phyloP scores from a whole-genome alignment of 2,329 filamentous ascomycete species.

The Epichloe coenophiala region DNA sequence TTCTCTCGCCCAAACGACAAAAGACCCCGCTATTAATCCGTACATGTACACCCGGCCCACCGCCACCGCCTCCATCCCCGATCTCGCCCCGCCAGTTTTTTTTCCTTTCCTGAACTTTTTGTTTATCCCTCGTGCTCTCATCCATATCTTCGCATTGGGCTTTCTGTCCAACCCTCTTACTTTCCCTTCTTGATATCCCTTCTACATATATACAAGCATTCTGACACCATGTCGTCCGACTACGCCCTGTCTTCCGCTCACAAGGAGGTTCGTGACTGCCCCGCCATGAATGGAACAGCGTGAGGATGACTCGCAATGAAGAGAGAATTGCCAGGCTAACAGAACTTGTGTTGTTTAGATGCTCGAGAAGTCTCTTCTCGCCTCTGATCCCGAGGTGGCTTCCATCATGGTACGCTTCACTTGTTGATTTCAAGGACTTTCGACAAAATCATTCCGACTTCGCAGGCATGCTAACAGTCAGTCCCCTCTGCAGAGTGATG shows the following conservation, averaged over 20 bases:
- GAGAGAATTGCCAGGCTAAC: neutral
- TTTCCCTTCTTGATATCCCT: constrained; percentile 2
- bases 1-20: neutral
- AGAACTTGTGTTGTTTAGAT: constrained; percentile 41
- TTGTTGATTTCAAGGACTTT: neutral
- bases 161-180: neutral
- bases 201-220: constrained; percentile 1
- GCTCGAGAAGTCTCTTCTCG: constrained; percentile 88
- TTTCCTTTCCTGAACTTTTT: no score
- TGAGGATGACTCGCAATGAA: constrained; percentile 4
- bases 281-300: constrained; percentile 9
- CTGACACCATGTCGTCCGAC: constrained; percentile 27
- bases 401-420: constrained; percentile 71
- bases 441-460: neutral
- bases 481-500: constrained; percentile 50
- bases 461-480: constrained; percentile 16
- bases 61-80: neutral
- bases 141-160: neutral
- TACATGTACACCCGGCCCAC: neutral
- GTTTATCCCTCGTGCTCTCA: neutral
- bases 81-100: constrained; percentile 2
- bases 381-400: constrained; percentile 87
- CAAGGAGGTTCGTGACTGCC: constrained; percentile 35
- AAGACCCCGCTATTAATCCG: neutral
- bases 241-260: constrained; percentile 41